These are phyloP conservation scores for Nicotiana rustica DNA, from an alignment of 305 asterid species.

Conservation along the genomic window DNA sequence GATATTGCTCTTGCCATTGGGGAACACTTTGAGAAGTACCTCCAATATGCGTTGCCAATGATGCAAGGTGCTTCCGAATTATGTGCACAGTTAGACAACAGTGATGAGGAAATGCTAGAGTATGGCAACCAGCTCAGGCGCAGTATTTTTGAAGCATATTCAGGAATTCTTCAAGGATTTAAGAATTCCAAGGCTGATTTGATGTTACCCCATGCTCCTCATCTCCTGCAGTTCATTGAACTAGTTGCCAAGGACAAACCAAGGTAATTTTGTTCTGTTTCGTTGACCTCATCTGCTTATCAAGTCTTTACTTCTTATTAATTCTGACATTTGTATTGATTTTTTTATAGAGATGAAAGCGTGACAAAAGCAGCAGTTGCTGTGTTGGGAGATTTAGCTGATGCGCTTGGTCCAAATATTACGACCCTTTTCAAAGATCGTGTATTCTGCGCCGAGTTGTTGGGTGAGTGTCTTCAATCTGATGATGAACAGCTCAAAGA, in stretches of 20 bases:
- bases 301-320: neutral
- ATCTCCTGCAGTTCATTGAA: constrained; percentile 73
- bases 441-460: constrained; percentile 52
- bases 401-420: constrained; percentile 74
- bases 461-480: constrained; percentile 75
- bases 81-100: constrained; percentile 66
- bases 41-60: constrained; percentile 74
- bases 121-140: constrained; percentile 71
- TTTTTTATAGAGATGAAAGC: constrained; percentile 60
- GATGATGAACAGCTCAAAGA: constrained; percentile 78
- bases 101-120: constrained; percentile 45
- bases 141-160: constrained; percentile 85
- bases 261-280: constrained; percentile 46
- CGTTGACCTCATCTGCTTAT: neutral
- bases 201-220: constrained; percentile 76
- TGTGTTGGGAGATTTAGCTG: constrained; percentile 84
- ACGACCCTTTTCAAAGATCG: constrained; percentile 62
- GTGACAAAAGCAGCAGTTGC: constrained; percentile 85
- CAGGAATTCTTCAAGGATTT: constrained; percentile 90
- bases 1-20: constrained; percentile 90
- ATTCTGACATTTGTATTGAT: constrained; percentile 25
- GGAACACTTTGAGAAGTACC: constrained; percentile 81
- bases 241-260: constrained; percentile 63
- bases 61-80: constrained; percentile 81
- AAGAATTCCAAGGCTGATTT: constrained; percentile 71